A percentile compares a stretch with the other conserved stretches of the same genome.
Evolutionary conservation across 2,329 filamentous ascomycete species (phyloP).

Genomic region (Nemania sp.): DNA sequence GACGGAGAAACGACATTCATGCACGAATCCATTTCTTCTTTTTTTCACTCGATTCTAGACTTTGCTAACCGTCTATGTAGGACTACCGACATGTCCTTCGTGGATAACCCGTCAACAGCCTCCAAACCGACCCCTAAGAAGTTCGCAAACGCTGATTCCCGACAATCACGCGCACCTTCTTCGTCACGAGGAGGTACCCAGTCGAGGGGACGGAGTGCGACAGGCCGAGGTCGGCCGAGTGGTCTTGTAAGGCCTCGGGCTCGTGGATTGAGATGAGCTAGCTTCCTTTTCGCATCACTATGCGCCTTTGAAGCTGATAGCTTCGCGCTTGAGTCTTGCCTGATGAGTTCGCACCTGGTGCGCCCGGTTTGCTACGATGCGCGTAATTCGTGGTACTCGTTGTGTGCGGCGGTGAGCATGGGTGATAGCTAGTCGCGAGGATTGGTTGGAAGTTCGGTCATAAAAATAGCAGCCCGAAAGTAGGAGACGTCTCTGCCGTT

Average conservation of each 20-base stretch:
- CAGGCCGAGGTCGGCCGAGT: slow-evolving; percentile 48
- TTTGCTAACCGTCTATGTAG: slow-evolving; percentile 47
- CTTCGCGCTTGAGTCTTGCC: not conserved
- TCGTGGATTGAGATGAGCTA: slow-evolving; percentile 49
- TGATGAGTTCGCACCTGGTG: not conserved
- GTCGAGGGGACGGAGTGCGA: slow-evolving; percentile 41
- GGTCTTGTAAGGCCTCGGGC: slow-evolving; percentile 52
- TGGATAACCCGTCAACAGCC: slow-evolving; percentile 75
- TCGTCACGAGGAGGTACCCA: slow-evolving; percentile 46
- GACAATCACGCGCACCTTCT: slow-evolving; percentile 53
- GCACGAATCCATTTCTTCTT: slow-evolving; percentile 54
- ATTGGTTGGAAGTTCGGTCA: not conserved
- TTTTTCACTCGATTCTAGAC: slow-evolving; percentile 24
- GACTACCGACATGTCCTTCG: slow-evolving; percentile 89
- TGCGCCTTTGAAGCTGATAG: not conserved
- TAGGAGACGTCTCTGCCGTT: slow-evolving; percentile 8
- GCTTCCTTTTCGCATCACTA: not conserved
- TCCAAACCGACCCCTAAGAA: slow-evolving; percentile 53
- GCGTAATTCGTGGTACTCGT: not conserved
- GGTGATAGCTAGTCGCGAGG: not conserved
- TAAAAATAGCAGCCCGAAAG: slow-evolving; percentile 5
- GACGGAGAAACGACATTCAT: slow-evolving; percentile 84
- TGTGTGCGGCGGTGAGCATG: not conserved
- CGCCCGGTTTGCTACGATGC: not conserved
- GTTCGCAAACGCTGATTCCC: slow-evolving; percentile 47